phyloP scores from a whole-genome alignment of 768 basidiomycete species.

The Calocybe gangraenosa region DNA sequence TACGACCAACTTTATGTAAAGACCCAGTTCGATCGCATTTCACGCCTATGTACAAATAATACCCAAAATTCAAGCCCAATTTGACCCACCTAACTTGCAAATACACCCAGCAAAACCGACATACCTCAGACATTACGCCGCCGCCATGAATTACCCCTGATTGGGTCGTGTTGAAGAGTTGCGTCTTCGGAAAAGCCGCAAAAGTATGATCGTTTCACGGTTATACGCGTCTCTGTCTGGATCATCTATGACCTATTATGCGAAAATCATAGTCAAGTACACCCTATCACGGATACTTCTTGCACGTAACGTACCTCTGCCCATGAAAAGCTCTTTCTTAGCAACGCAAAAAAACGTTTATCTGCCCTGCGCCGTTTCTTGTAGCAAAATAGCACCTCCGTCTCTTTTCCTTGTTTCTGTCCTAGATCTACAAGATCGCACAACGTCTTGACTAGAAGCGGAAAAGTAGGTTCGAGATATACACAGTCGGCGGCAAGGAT shows the following conservation, averaged over 20 bases:
- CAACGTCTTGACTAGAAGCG: slow-evolving; percentile 79
- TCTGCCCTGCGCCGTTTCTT: slow-evolving; percentile 80
- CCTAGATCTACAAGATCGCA: slow-evolving; percentile 46
- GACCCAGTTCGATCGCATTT: no score
- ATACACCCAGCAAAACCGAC: no score
- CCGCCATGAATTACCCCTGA: no score
- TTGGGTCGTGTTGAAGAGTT: background rate
- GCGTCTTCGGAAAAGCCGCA: slow-evolving; percentile 11
- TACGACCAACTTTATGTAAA: no score
- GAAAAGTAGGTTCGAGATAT: slow-evolving; percentile 92
- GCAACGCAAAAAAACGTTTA: slow-evolving; percentile 14
- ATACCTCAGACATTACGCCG: no score
- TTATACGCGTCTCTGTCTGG: slow-evolving; percentile 11
- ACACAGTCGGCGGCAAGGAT: slow-evolving; percentile 93
- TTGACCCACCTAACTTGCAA: no score
- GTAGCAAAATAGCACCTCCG: slow-evolving; percentile 86
- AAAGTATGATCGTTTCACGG: slow-evolving; percentile 13
- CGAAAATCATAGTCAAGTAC: background rate
- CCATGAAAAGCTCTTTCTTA: slow-evolving; percentile 13
- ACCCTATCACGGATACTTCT: background rate
- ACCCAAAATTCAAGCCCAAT: no score
- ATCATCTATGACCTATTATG: slow-evolving; percentile 12
- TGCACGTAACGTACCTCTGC: slow-evolving; percentile 7
- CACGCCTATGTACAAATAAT: no score
- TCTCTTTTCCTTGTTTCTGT: slow-evolving; percentile 21